Percentiles rank a stretch among this genome's conserved stretches.
phyloP scores from a whole-genome alignment of 306 rosid species.

The Quercus variabilis region DNA sequence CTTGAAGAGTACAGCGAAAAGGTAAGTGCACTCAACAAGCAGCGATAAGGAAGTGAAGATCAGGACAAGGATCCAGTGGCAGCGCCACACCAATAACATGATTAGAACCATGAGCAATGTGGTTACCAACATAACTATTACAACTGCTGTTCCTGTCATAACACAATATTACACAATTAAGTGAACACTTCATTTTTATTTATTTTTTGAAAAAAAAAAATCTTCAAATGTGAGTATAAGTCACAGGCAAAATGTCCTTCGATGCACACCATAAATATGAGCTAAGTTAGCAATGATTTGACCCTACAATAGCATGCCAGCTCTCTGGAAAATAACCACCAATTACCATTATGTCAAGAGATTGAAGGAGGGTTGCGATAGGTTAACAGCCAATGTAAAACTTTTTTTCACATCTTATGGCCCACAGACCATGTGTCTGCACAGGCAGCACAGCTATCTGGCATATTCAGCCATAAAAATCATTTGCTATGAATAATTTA shows the following conservation, averaged over 20 bases:
- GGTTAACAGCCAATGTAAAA: background rate
- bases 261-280: background rate
- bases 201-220: background rate
- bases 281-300: background rate
- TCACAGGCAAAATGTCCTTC: background rate
- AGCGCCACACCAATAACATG: conserved; percentile 58
- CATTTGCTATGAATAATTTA: background rate
- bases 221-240: background rate
- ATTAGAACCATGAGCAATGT: conserved; percentile 49
- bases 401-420: background rate
- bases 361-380: background rate
- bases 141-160: conserved; percentile 51
- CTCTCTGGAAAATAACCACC: background rate
- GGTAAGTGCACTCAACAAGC: conserved; percentile 48
- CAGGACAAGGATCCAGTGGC: conserved; percentile 54
- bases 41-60: conserved; percentile 38
- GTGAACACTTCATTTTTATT: background rate
- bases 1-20: conserved; percentile 54
- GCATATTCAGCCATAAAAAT: background rate
- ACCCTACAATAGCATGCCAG: background rate
- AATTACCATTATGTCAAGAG: background rate
- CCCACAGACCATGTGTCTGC: background rate
- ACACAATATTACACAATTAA: background rate
- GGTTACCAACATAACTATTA: conserved; percentile 54
- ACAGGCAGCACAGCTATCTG: background rate